A percentile compares a stretch with the other conserved stretches of the same genome.
Conservation (phyloP, 345 rosid genomes). For the Mallotus nudiflorus region DNA sequence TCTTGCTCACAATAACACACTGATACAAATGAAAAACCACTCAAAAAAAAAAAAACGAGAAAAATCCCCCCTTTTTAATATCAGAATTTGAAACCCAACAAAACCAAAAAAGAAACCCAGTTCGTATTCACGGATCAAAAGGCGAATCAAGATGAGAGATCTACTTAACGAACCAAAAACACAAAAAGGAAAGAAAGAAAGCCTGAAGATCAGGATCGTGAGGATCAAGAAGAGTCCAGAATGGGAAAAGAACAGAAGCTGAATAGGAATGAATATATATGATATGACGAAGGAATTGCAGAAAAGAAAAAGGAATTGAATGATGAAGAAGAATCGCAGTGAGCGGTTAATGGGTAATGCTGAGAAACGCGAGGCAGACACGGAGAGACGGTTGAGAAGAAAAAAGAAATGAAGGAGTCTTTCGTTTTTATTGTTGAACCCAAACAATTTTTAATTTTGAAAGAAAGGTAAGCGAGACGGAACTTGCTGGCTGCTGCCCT, state of each 20-base stretch:
- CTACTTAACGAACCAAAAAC: background rate
- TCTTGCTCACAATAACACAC: constrained; percentile 10
- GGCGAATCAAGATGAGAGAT: background rate
- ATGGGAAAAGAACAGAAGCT: constrained; percentile 4
- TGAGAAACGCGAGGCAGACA: constrained; percentile 25
- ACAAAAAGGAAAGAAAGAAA: no score
- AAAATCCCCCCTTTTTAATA: background rate
- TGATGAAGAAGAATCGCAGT: no score
- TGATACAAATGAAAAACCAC: background rate
- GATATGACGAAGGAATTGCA: background rate
- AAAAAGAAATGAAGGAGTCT: background rate
- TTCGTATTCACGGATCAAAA: background rate
- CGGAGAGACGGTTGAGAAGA: constrained; percentile 17
- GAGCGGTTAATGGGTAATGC: no score
- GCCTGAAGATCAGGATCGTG: background rate
- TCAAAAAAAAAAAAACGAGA: no score
- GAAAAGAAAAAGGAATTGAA: background rate
- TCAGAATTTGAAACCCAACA: background rate
- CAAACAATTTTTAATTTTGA: background rate
- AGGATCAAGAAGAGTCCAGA: background rate
- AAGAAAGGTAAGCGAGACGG: background rate
- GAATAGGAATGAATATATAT: background rate
- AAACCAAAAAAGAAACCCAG: background rate
- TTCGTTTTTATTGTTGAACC: background rate
- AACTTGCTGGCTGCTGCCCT: background rate